phyloP scores from a whole-genome alignment of 495 filamentous ascomycete species.

The Lentithecium fluviatile region DNA sequence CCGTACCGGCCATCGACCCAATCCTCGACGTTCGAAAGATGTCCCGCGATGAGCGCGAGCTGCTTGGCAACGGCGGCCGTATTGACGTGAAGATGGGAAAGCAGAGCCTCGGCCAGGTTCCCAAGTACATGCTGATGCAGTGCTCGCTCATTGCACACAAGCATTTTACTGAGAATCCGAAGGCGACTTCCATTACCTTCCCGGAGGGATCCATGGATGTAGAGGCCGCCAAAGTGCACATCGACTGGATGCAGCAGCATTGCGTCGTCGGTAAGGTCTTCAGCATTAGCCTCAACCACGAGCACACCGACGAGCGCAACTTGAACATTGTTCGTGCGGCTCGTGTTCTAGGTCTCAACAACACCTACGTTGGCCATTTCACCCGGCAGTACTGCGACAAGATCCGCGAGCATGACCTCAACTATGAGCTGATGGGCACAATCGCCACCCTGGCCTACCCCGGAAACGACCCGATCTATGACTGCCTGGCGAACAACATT shows the following conservation, averaged over 20 bases:
- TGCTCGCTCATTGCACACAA: conserved; percentile 2
- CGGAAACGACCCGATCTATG: conserved; percentile 7
- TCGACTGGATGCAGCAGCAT: conserved; percentile 8
- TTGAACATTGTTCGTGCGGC: not conserved
- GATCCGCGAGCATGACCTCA: not conserved
- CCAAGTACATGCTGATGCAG: conserved; percentile 24
- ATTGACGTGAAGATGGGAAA: not conserved
- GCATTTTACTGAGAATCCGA: conserved; percentile 5
- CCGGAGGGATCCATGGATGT: not conserved
- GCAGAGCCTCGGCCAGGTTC: not conserved
- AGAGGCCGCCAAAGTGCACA: not conserved
- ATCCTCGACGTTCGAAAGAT: conserved; percentile 10
- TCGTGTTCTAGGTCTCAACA: not conserved
- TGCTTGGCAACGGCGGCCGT: not conserved
- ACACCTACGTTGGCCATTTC: conserved; percentile 18
- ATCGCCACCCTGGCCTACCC: not conserved
- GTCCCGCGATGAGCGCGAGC: not conserved
- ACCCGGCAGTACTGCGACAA: conserved; percentile 13
- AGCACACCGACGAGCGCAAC: not conserved
- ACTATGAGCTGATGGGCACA: not conserved
- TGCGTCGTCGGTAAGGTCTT: conserved; percentile 1
- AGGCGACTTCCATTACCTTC: not conserved
- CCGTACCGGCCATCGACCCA: not conserved
- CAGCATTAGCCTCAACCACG: not conserved
- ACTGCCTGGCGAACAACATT: conserved; percentile 19